Percentiles rank a stretch among this genome's conserved stretches.
Conservation (phyloP, 805 yeast genomes). For the Saccharomyces eubayanus region DNA sequence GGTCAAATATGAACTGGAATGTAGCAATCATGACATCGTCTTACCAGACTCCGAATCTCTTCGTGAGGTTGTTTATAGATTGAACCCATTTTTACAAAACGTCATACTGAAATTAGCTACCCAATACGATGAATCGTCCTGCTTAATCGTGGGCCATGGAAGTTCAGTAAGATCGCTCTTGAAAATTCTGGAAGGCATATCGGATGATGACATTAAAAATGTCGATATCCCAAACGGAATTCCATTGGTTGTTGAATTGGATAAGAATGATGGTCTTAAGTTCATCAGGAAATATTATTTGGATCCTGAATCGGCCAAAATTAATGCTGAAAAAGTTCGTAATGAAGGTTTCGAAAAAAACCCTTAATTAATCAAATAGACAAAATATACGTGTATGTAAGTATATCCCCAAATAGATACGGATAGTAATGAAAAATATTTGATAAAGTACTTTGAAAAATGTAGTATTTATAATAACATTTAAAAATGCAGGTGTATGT, state of each 20-base stretch:
- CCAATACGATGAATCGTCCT: slow-evolving; percentile 44
- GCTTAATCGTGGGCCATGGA: slow-evolving; percentile 70
- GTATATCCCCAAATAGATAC: background rate
- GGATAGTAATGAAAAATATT: background rate
- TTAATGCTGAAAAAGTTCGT: slow-evolving; percentile 68
- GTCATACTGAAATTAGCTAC: slow-evolving; percentile 35
- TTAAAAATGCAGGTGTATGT: background rate
- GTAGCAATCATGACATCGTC: slow-evolving; percentile 28
- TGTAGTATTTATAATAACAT: background rate
- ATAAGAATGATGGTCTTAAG: slow-evolving; percentile 34
- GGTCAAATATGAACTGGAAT: slow-evolving; percentile 23
- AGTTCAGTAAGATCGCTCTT: slow-evolving; percentile 65
- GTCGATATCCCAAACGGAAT: slow-evolving; percentile 75
- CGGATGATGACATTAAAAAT: slow-evolving; percentile 57
- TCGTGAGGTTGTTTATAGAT: slow-evolving; percentile 56
- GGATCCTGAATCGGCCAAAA: slow-evolving; percentile 68
- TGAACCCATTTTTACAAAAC: slow-evolving; percentile 48
- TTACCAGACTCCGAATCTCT: slow-evolving; percentile 66
- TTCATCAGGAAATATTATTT: slow-evolving; percentile 50
- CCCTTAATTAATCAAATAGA: slow-evolving; percentile 2
- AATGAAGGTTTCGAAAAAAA: slow-evolving; percentile 48
- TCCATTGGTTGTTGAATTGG: slow-evolving; percentile 59
- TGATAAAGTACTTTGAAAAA: background rate
- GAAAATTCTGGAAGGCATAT: slow-evolving; percentile 53
- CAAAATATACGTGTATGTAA: background rate